Base-by-base conservation (phyloP, 352 stramenopile genomes). In the Pythium aquatile region DNA sequence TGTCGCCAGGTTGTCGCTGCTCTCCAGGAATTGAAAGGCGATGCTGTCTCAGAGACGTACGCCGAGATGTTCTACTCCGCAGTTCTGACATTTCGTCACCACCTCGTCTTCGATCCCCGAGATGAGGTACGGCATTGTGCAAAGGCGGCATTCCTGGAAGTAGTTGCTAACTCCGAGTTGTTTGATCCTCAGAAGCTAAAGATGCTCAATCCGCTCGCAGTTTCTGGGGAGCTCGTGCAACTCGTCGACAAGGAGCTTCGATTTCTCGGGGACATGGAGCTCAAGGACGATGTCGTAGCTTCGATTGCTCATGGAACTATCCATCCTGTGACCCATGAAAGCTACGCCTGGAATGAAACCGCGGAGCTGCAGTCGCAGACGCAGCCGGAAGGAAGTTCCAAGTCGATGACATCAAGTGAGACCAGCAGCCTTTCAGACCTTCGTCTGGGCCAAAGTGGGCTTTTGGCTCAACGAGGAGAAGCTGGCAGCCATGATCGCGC, bases 31-130 rank as follows among this genome's bases (percentile, higher is more conserved):
- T 61, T 75, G 33, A 89, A 93, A 37, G 55, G 61, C 32, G 58
- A 77, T 11, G 62, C 37, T 1, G 26, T 95, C 0, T 69, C 78
- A 8, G 30, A 65, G 1, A 69, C 78, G 32, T 95, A 79, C 56
- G 54, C 44, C 5, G 55, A 78, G 33, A 66, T 73, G 1, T 93
- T 88, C 44, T 88, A 79, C 48, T 63, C 69, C 6, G 84, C 90
- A 3, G 78, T 96, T 48, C 67, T 96, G 35, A 97, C 90, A 0
- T 97, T 95, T 67, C 84, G 84, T 1, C 88, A 97, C 55, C 90
- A 97, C 28, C 80, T 95, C 11, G 85, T 97, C 3, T 96, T 88
- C 59, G 85, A 96, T 67, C 87, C 87, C 33, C 72, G 76, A n/a
- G 71, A 88, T 59, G 58, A 83, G 52, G 86, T 91, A 58, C 44